Percentiles rank a stretch among this genome's conserved stretches.
These are phyloP conservation scores for Fusarium continuum DNA, from an alignment of 2,329 filamentous ascomycete genomes.

Conservation along the genomic window DNA sequence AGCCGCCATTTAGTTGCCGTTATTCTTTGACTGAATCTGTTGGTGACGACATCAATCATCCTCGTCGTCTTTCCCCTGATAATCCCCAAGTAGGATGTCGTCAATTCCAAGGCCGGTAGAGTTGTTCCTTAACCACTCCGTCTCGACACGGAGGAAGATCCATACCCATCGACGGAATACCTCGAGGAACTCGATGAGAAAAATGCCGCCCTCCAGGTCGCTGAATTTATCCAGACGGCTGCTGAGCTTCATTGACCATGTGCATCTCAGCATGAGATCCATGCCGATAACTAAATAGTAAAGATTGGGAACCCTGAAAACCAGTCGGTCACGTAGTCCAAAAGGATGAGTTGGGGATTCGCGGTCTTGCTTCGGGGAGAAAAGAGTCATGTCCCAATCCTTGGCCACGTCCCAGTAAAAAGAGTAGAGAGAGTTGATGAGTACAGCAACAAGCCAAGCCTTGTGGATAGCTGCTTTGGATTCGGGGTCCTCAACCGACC, in stretches of 20 bases:
- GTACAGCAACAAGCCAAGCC: slow-evolving; percentile 75
- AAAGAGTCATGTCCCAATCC: slow-evolving; percentile 94
- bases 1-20: slow-evolving; percentile 14
- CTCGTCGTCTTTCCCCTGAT: slow-evolving; percentile 66
- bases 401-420: slow-evolving; percentile 98
- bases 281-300: slow-evolving; percentile 85
- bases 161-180: slow-evolving; percentile 92
- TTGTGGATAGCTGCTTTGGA: slow-evolving; percentile 58
- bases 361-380: slow-evolving; percentile 68
- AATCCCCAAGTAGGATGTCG: slow-evolving; percentile 80
- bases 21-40: not conserved
- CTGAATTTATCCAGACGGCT: slow-evolving; percentile 83
- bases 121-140: slow-evolving; percentile 80
- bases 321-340: slow-evolving; percentile 78
- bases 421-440: slow-evolving; percentile 89
- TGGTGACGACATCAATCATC: slow-evolving; percentile 45
- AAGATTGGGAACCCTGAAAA: slow-evolving; percentile 74
- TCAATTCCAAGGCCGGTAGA: slow-evolving; percentile 65
- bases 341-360: slow-evolving; percentile 73
- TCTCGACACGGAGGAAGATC: slow-evolving; percentile 96
- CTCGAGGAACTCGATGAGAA: slow-evolving; percentile 86
- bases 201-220: slow-evolving; percentile 89
- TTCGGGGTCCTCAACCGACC: slow-evolving; percentile 60
- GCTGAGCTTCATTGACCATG: slow-evolving; percentile 89
- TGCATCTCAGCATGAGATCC: slow-evolving; percentile 85